Percentiles rank a stretch among this genome's conserved stretches.
Evolutionary conservation across 2,329 filamentous ascomycete genomes (phyloP).

Genomic region (Hypoxylon rubiginosum): DNA sequence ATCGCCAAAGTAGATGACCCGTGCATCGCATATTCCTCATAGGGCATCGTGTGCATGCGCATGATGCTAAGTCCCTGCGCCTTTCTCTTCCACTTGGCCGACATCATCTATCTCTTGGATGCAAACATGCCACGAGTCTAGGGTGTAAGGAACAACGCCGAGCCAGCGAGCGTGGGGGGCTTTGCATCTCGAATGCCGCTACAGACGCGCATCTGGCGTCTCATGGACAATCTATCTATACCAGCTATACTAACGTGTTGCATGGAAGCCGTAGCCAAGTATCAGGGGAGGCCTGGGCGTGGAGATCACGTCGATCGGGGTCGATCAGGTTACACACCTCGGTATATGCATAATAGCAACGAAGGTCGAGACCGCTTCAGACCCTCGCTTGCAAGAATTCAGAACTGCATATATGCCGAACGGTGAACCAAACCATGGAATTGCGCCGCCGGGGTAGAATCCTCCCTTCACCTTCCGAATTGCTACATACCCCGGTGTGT

Average conservation of each 20-base stretch:
- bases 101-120: too few relatives aligned
- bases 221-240: too few relatives aligned
- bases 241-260: too few relatives aligned
- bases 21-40: neutral
- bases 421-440: neutral
- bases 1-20: neutral
- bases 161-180: too few relatives aligned
- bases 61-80: neutral
- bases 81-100: neutral
- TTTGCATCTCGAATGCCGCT: neutral
- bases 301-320: too few relatives aligned
- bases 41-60: neutral
- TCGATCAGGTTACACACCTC: neutral
- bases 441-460: neutral
- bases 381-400: neutral
- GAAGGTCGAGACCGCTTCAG: neutral
- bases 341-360: neutral
- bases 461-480: slow-evolving; percentile 1
- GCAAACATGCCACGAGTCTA: too few relatives aligned
- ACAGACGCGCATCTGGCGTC: neutral
- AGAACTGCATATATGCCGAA: neutral
- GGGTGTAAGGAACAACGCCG: neutral
- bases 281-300: too few relatives aligned
- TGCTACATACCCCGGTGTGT: neutral
- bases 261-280: too few relatives aligned